A percentile compares a stretch with the other conserved stretches of the same genome.
phyloP scores from a whole-genome alignment of 2,329 filamentous ascomycete species.

The Phialophora tarda region DNA sequence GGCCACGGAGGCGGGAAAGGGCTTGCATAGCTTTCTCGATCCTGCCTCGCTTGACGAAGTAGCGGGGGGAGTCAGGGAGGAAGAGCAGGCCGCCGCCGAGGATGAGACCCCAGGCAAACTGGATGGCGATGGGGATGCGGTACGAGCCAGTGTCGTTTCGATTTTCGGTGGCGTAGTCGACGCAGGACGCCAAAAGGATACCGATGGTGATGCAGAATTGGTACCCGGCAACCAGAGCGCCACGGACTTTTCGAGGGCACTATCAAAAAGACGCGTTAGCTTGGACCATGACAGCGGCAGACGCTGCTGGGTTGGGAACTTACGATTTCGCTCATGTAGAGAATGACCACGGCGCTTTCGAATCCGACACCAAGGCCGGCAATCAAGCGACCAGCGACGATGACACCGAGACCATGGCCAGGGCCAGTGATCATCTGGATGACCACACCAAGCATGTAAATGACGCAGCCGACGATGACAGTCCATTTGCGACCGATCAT shows the following conservation, averaged over 20 bases:
- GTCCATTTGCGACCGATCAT: slow-evolving; percentile 74
- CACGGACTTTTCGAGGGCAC: slow-evolving; percentile 73
- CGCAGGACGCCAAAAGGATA: slow-evolving; percentile 73
- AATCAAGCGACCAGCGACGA: slow-evolving; percentile 75
- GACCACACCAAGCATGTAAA: slow-evolving; percentile 72
- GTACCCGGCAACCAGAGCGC: slow-evolving; percentile 72
- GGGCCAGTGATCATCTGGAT: slow-evolving; percentile 66
- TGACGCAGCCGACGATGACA: slow-evolving; percentile 70
- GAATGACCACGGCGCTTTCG: slow-evolving; percentile 77
- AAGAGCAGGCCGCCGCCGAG: slow-evolving; percentile 71
- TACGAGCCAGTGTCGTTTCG: slow-evolving; percentile 69
- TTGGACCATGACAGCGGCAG: slow-evolving; percentile 16
- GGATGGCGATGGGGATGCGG: slow-evolving; percentile 79
- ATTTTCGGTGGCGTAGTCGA: slow-evolving; percentile 74
- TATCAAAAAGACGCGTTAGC: slow-evolving; percentile 41
- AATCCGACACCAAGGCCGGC: slow-evolving; percentile 81
- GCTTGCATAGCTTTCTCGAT: slow-evolving; percentile 68
- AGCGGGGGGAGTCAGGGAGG: slow-evolving; percentile 85
- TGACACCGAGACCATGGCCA: slow-evolving; percentile 57
- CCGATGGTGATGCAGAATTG: slow-evolving; percentile 85
- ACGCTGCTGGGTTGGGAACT: slow-evolving; percentile 16
- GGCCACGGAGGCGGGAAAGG: slow-evolving; percentile 74
- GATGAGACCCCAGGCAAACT: slow-evolving; percentile 81
- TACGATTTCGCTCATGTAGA: slow-evolving; percentile 84
- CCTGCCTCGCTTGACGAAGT: slow-evolving; percentile 78